A percentile compares a stretch with the other conserved stretches of the same genome.
phyloP scores from a whole-genome alignment of 2,329 filamentous ascomycete species.

The Microdochium paspali region DNA sequence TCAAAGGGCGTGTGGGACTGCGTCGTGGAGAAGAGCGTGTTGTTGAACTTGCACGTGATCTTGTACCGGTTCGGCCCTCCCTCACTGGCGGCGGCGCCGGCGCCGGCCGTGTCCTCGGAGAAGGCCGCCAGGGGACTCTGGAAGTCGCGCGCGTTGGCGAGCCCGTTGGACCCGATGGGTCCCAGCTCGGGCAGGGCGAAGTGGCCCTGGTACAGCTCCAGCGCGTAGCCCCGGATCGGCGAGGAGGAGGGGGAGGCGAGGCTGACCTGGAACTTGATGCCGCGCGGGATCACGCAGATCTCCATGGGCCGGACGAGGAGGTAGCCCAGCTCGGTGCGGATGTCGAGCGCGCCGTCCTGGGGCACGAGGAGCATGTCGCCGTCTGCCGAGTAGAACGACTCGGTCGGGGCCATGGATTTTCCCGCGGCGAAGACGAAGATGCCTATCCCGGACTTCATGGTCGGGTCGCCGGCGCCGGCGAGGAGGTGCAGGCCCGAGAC shows the following conservation, averaged over 20 bases:
- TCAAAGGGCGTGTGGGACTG: slow-evolving; percentile 60
- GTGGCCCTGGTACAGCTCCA: slow-evolving; percentile 53
- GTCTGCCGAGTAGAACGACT: slow-evolving; percentile 68
- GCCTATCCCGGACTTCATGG: slow-evolving; percentile 60
- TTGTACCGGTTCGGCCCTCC: slow-evolving; percentile 29
- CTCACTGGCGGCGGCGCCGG: too few relatives aligned
- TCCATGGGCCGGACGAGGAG: slow-evolving; percentile 57
- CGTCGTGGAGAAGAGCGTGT: slow-evolving; percentile 48
- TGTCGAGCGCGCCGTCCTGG: slow-evolving; percentile 56
- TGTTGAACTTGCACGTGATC: slow-evolving; percentile 50
- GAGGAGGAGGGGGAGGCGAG: slow-evolving; percentile 30
- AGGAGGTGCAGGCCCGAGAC: slow-evolving; percentile 49
- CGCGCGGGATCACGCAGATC: slow-evolving; percentile 57
- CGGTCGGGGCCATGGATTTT: slow-evolving; percentile 58
- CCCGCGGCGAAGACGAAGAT: slow-evolving; percentile 66
- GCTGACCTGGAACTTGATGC: slow-evolving; percentile 54
- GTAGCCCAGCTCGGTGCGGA: slow-evolving; percentile 58
- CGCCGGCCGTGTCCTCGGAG: slow-evolving; percentile 43
- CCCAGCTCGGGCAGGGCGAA: slow-evolving; percentile 54
- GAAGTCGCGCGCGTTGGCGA: slow-evolving; percentile 57
- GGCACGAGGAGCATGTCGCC: slow-evolving; percentile 60
- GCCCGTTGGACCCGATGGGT: slow-evolving; percentile 52
- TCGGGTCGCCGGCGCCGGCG: slow-evolving; percentile 65
- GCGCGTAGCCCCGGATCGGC: slow-evolving; percentile 52
- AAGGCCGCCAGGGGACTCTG: slow-evolving; percentile 53